Evolutionary conservation across 768 basidiomycete species (phyloP).

Genomic region (Phaeotremella skinneri): DNA sequence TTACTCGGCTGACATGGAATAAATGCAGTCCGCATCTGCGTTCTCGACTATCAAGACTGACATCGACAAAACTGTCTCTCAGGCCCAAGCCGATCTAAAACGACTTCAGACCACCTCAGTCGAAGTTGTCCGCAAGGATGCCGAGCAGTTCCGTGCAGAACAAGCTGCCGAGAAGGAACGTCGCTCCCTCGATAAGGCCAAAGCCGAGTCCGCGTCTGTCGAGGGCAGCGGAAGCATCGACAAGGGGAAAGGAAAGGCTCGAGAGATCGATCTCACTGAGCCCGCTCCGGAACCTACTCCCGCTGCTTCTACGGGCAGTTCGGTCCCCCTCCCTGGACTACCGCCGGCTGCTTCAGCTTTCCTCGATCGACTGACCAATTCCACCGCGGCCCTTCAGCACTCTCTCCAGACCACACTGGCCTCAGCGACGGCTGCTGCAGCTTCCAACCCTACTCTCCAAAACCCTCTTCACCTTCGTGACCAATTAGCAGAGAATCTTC

Average conservation of each 20-base stretch:
- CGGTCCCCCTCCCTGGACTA: not conserved
- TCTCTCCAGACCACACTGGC: constrained; percentile 34
- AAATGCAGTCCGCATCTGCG: constrained; percentile 40
- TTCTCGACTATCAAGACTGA: constrained; percentile 43
- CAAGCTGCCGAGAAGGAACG: constrained; percentile 20
- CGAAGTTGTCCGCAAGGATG: constrained; percentile 42
- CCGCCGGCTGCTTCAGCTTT: constrained; percentile 11
- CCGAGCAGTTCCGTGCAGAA: constrained; percentile 26
- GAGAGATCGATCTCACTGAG: constrained; percentile 16
- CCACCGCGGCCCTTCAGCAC: constrained; percentile 35
- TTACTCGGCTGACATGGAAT: not conserved
- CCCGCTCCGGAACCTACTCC: not conserved
- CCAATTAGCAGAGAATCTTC: constrained; percentile 41
- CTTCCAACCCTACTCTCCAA: constrained; percentile 29
- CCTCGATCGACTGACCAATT: constrained; percentile 32
- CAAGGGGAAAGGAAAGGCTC: constrained; percentile 46
- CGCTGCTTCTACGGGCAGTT: constrained; percentile 5
- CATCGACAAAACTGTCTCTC: constrained; percentile 45
- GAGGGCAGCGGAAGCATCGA: constrained; percentile 12
- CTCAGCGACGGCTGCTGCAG: constrained; percentile 30
- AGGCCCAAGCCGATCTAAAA: constrained; percentile 48
- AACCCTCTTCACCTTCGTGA: constrained; percentile 33
- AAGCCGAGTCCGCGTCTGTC: constrained; percentile 2
- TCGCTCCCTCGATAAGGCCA: constrained; percentile 6
- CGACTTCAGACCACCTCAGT: constrained; percentile 43